Evolutionary conservation across 768 basidiomycete species (phyloP), one percentile per base, ranked within the genome.

Genomic region (Podaxis carcinomalis): DNA sequence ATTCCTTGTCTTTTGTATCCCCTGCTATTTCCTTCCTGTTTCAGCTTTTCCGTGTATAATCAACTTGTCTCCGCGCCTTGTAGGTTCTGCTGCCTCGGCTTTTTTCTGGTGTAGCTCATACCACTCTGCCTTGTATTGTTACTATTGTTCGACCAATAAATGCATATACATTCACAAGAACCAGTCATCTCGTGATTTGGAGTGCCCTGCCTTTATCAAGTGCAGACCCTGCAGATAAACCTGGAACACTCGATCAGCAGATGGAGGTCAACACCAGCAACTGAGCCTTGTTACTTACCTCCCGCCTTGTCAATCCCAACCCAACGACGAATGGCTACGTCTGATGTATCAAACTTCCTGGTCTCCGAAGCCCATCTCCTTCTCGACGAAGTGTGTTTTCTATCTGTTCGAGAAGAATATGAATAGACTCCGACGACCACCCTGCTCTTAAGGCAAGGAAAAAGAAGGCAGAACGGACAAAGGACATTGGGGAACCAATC

Each of bases 401-500:
- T 55, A 57, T 52, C 56, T n/a, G 11, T 51, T 37, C 32, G 49
- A 52, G 49, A 32, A 46, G 49, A 55, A 61, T 62, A 51, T 56
- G 62, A 66, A 53, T 64, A 40, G 52, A 23, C 27, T 23, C 16
- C 57, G 49, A 59, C 21, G 5, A 39, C 19, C 25, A 51, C 16
- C 35, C 23, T 2, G 16, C 14, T 49, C 46, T 56, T 50, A 64
- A 93, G 89, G 82, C 83, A n/a, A 83, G 92, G 51, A 80, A 83
- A 67, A 73, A 80, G 68, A 97, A 96, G 70, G 77, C 91, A 14
- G 81, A 87, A 64, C 80, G 81, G 52, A 87, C 81, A 39, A 91
- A 90, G 66, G 73, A 81, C 2, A 73, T 92, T 21, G 96, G 96
- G 1, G 78, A 84, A 23, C 95, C 96, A 2, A 88, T 98, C 60